These are phyloP conservation scores for Hirschfeldia incana DNA, from an alignment of 345 rosid species.

Conservation along the genomic window DNA sequence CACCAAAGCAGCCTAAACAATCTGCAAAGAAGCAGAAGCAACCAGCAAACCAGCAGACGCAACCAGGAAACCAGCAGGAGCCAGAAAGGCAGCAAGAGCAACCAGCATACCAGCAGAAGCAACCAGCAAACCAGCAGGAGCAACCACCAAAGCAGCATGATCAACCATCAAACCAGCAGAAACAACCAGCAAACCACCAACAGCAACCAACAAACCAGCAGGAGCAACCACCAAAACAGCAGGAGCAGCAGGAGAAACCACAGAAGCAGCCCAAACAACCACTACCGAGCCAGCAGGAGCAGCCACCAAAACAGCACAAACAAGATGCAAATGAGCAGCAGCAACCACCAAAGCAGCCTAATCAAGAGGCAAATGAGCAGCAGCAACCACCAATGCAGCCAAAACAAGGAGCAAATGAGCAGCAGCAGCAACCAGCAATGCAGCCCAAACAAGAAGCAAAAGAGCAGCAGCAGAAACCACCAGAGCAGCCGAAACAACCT, in stretches of 20 bases:
- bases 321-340: background rate
- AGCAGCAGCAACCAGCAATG: background rate
- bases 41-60: background rate
- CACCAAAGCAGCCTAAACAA: background rate
- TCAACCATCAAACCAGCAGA: background rate
- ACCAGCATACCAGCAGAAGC: background rate
- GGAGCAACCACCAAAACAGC: constrained; percentile 22
- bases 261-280: background rate
- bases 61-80: background rate
- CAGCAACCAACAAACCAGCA: background rate
- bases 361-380: background rate
- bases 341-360: background rate
- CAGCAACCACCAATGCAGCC: background rate
- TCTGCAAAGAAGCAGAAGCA: background rate
- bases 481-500: background rate
- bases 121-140: background rate
- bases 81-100: background rate
- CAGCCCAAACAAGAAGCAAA: background rate
- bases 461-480: background rate
- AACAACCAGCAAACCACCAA: background rate
- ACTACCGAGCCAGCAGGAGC: background rate
- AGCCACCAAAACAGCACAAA: background rate
- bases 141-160: background rate
- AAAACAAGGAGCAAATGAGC: background rate
- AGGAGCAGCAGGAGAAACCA: constrained; percentile 29